Evolutionary conservation across 1,139 yeast genomes (phyloP).

Genomic region (Sugiyamaella xylanicola): DNA sequence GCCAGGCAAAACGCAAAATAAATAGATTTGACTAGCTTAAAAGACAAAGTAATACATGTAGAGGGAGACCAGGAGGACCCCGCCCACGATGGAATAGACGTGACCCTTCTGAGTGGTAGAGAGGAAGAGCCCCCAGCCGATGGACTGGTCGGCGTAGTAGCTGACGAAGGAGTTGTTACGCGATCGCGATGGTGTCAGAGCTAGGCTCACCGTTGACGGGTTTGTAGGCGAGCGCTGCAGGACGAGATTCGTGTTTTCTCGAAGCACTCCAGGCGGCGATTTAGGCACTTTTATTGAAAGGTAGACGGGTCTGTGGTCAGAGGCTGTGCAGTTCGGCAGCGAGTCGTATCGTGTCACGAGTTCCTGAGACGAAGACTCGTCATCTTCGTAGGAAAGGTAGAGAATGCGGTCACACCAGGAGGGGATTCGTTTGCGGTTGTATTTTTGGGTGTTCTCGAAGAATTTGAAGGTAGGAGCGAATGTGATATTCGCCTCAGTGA

Average conservation of each 20-base stretch:
- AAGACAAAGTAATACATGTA: slow-evolving; percentile 17
- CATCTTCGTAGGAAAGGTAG: slow-evolving; percentile 51
- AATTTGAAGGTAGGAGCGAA: slow-evolving; percentile 83
- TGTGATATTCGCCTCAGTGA: slow-evolving; percentile 59
- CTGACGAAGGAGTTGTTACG: slow-evolving; percentile 23
- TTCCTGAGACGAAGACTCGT: slow-evolving; percentile 16
- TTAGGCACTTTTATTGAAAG: slow-evolving; percentile 38
- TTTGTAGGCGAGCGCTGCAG: slow-evolving; percentile 1
- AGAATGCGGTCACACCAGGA: slow-evolving; percentile 91
- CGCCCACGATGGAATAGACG: slow-evolving; percentile 14
- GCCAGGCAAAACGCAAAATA: background rate
- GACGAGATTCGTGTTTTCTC: slow-evolving; percentile 1
- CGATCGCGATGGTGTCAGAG: slow-evolving; percentile 11
- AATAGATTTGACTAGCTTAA: background rate
- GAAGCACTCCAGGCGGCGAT: slow-evolving; percentile 21
- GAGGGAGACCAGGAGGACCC: slow-evolving; percentile 12
- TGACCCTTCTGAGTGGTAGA: slow-evolving; percentile 29
- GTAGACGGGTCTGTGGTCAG: slow-evolving; percentile 53
- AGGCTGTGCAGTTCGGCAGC: slow-evolving; percentile 47
- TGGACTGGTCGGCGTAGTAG: slow-evolving; percentile 28
- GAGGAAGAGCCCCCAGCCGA: slow-evolving; percentile 33
- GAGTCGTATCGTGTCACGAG: slow-evolving; percentile 46
- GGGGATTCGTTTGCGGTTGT: slow-evolving; percentile 63
- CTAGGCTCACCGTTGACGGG: slow-evolving; percentile 3
- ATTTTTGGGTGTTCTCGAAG: slow-evolving; percentile 47